Base-by-base conservation (phyloP, 371 early-diverging fungal genomes). In the Rhizopus stolonifer region DNA sequence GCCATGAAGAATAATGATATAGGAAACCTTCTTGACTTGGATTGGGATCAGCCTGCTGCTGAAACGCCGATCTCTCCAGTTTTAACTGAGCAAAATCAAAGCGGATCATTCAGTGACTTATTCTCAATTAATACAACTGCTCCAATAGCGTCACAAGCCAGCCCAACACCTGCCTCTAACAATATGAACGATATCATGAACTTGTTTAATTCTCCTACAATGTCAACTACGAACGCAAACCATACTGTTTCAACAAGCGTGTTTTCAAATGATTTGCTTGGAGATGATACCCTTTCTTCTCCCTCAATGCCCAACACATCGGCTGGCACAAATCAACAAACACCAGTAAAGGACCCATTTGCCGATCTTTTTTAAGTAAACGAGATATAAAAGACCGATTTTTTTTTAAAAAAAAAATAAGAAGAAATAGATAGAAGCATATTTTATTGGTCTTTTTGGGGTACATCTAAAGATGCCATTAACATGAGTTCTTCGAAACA, bases 1-100 rank as follows among this genome's bases (percentile, higher is more conserved):
- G 83, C 83, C 9, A 69, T 80, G 40, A 82, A 82, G 52, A 82
- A 74, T 45, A 73, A 77, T 31, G 77, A 74, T 49, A 74, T 79
- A 61, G 79, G 77, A 13, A 79, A 80, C 40, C 64, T 80, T 18
- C 65, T 80, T 24, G 79, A 77, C 62, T 64, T 79, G 21, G 78
- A 78, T 49, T 79, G 72, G 70, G 74, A 72, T 59, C 72, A 70
- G 24, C 70, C 72, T 15, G 44, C 59, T 17, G 52, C 52, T n/a
- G 58, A 60, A 24, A 31, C 46, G 38, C 60, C 60, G 0, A 19
- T 48, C 13, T 69, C 72, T n/a, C 71, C 75, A 24, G 60, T 59
- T 31, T 40, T 58, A 9, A 44, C 56, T 13, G 61, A 56, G 11
- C 64, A 58, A 25, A 51, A 33, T 46, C 67, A 60, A 11, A 18